Base-by-base conservation (phyloP, 2,329 filamentous ascomycete genomes). In the Trichoderma pleuroti region DNA sequence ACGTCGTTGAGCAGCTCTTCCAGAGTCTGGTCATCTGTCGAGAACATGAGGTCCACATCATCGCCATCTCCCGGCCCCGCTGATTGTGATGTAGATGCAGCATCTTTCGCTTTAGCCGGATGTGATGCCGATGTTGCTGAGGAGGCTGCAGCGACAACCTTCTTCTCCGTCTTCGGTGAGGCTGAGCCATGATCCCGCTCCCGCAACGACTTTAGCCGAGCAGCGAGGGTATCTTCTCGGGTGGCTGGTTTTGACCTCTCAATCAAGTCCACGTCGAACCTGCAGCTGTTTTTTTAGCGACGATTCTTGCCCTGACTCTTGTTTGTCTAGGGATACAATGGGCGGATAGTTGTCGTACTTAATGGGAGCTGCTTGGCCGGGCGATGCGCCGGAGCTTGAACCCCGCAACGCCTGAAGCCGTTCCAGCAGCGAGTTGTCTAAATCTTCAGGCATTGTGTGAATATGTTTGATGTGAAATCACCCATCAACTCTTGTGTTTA, bases 321-420 rank as follows among this genome's bases (percentile, higher is more conserved):
- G 18, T 30, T 12, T 32, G 9, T 21, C 9, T 14, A 30, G 18
- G 52, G 9, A 14, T 42, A n/a, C 12, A 28, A 10, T 34, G 16
- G 21, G 49, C 34, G 32, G 32, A 16, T 12, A 7, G 21, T 26
- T 78, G 79, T 56, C 67, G 26, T 84, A 86, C 84, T 81, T 81
- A 78, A 80, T 74, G 21, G 81, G 76, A 71, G 63, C 82, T 75
- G 34, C 76, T 76, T 66, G 84, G 34, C 54, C 49, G 74, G 72
- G 79, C 75, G 76, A 84, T 83, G 74, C 73, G 26, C 54, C 30
- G 5, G 68, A 34, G 36, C 74, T 76, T 28, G 74, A 73, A 26
- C 79, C 80, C 61, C 80, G 78, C 46, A 89, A 79, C 11, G 87
- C 87, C 65, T 87, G 86, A 34, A 89, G 81, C 34, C 87, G 84